Base-by-base conservation (phyloP, 1,139 yeast genomes). In the Candida smagusa region DNA sequence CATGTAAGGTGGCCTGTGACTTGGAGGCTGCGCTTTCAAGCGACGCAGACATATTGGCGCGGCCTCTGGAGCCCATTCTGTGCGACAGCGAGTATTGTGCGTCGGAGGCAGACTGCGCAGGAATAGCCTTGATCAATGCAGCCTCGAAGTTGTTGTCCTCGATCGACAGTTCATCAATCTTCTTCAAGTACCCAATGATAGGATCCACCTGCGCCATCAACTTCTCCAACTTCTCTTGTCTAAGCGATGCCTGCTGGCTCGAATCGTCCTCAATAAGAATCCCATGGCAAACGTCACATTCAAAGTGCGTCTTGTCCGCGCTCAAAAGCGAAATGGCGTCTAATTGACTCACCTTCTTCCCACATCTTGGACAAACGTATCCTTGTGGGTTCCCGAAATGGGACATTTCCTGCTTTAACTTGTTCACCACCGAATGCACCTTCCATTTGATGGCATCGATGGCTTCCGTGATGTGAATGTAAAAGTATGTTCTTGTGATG, bases 401-500 rank as follows among this genome's bases (percentile, higher is more conserved):
- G 28, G 71, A 82, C 68, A 92, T 77, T 54, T 89, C 95, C 46
- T 84, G 87, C 56, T 87, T 87, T 41, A 90, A 71, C 41, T 72
- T 63, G 49, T 81, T 83, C 9, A 88, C 97, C 30, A 94, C 74
- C 31, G 86, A 77, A 57, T 92, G 97, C 44, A 92, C 87, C 56
- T 90, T 89, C 97, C 97, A 94, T 61, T 94, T 92, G 56, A 92
- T 81, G 11, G 97, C 81, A 63, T 92, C 98, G 33, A 94, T 86
- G 1, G 97, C 95, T 56, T 89, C 96, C 2, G 97, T 88, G 56
- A 79, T 81, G 54, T 88, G 96, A 40, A 92, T 82, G 57, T 77
- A 92, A 61, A 82, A 92, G 58, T 89, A 92, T 0, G 94, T 84
- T 54, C 90, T 74, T 13, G 86, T 77, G 31, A 65, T 65, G 39